Evolutionary conservation across 345 rosid species (phyloP), one percentile per base, ranked within the genome.

Genomic region (Fremontodendron californicum): DNA sequence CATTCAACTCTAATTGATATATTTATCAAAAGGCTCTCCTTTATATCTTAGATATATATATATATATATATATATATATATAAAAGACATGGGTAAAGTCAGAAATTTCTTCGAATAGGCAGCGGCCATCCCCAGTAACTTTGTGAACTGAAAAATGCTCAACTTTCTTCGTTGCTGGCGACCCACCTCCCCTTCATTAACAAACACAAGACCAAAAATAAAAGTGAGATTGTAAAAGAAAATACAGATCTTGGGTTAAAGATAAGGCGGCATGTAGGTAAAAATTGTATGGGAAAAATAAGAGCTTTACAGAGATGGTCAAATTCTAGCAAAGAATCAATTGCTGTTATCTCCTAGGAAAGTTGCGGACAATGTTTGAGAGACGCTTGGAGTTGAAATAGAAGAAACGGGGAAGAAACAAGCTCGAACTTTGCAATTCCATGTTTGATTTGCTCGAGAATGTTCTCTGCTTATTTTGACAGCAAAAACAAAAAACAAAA

Each of bases 51-150:
- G 5, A 33, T 13, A 63, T n/a, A n/a, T n/a, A n/a, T n/a, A n/a
- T n/a, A n/a, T n/a, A n/a, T n/a, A n/a, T n/a, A n/a, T n/a, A n/a
- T n/a, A n/a, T n/a, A n/a, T n/a, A n/a, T 4, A 60, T 13, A n/a
- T 27, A 9, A 16, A 25, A 10, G 1, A 11, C 10, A 12, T 54
- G 18, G 4, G 12, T 52, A 43, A 69, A 18, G 55, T 35, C 13
- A 21, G 5, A 45, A 29, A 45, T 7, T 16, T 54, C 57, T 48
- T 76, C 98, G 93, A 78, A 94, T 10, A 94, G 81, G 81, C 99
- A 94, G 72, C 98, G 92, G 5, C 98, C 99, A 74, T 93, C 96
- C 1, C 99, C 98, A 27, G 90, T 87, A 63, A 94, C 89, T 83
- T 85, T 90, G 66, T 88, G 91, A 51, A 94, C 92, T 1, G 93